Evolutionary conservation across 2,329 filamentous ascomycete species (phyloP).

Genomic region (Capronia epimyces): DNA sequence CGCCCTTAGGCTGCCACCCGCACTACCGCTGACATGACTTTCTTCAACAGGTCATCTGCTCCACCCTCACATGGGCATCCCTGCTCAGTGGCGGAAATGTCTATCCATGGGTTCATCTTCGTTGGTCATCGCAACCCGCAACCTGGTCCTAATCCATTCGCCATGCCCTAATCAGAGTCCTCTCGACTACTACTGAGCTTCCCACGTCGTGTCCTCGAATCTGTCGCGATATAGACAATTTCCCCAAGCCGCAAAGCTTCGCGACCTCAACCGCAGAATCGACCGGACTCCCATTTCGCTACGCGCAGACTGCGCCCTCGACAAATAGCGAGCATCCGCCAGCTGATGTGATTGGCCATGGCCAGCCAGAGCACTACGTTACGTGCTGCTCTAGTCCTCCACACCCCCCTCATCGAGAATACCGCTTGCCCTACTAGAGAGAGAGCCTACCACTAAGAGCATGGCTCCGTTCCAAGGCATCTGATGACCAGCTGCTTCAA

Average conservation of each 20-base stretch:
- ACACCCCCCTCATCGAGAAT: background rate
- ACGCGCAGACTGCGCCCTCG: conserved; percentile 2
- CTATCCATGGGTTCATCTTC: conserved; percentile 10
- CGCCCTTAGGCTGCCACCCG: background rate
- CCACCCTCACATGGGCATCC: background rate
- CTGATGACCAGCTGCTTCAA: background rate
- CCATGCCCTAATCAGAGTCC: background rate
- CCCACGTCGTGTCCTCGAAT: too few relatives aligned
- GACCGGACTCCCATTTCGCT: background rate
- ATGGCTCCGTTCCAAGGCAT: background rate
- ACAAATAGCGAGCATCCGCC: conserved; percentile 7
- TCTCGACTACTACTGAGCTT: background rate
- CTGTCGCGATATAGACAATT: background rate
- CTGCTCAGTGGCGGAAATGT: conserved; percentile 20
- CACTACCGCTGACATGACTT: background rate
- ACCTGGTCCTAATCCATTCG: background rate
- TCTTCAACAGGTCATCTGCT: conserved; percentile 11
- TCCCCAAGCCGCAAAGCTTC: too few relatives aligned
- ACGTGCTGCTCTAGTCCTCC: background rate
- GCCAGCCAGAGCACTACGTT: background rate
- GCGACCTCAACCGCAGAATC: background rate
- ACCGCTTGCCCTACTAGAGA: background rate
- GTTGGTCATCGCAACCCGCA: background rate
- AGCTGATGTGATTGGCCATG: conserved; percentile 21
- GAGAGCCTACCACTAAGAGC: background rate